Conservation (phyloP, 768 basidiomycete species). For the Saitozyma podzolica region DNA sequence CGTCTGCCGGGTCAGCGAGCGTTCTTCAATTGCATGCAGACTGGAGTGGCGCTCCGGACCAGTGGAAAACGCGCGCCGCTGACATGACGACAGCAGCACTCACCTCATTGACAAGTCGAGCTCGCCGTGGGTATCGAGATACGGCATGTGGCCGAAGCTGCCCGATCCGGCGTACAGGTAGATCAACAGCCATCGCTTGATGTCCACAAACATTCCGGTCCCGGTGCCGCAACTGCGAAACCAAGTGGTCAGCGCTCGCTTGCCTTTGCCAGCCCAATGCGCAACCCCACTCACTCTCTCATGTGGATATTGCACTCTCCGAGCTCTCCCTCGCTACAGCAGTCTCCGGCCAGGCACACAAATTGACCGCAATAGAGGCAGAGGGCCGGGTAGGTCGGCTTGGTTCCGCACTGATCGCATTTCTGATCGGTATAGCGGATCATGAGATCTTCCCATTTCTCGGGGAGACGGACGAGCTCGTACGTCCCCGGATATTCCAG, state of each 20-base stretch:
- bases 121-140: conserved; percentile 91
- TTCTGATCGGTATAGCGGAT: conserved; percentile 68
- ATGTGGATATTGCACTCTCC: conserved; percentile 97
- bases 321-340: conserved; percentile 68
- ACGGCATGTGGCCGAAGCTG: conserved; percentile 83
- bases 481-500: conserved; percentile 83
- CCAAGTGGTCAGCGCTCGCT: not conserved
- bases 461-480: conserved; percentile 75
- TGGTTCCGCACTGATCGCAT: conserved; percentile 73
- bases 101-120: conserved; percentile 89
- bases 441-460: conserved; percentile 79
- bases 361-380: conserved; percentile 86
- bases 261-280: not conserved
- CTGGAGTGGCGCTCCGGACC: not conserved
- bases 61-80: not conserved
- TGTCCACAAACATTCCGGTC: conserved; percentile 83
- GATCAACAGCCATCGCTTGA: conserved; percentile 85
- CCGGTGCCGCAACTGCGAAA: conserved; percentile 77
- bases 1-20: conserved; percentile 59
- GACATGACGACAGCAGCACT: conserved; percentile 8
- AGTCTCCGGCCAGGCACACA: conserved; percentile 87
- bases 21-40: not conserved
- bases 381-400: conserved; percentile 81
- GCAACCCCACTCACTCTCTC: conserved; percentile 68
- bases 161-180: conserved; percentile 87